phyloP scores from a whole-genome alignment of 2,329 filamentous ascomycete species.

The Colletotrichum sansevieriae region DNA sequence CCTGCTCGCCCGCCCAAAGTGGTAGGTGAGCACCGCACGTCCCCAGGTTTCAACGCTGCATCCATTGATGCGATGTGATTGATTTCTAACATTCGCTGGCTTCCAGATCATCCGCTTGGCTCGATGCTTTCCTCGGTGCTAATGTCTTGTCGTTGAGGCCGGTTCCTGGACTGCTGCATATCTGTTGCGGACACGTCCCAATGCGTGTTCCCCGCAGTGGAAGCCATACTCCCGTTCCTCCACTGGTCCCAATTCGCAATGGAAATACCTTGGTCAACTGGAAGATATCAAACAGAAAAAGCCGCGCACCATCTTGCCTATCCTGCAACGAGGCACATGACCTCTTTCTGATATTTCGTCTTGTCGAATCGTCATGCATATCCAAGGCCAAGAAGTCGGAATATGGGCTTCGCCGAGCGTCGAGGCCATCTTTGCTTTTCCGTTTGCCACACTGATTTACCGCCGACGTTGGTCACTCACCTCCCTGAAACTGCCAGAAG shows the following conservation, averaged over 20 bases:
- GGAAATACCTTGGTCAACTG: not conserved
- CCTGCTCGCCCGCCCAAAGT: slow-evolving; percentile 15
- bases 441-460: slow-evolving; percentile 2
- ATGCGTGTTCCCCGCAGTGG: not conserved
- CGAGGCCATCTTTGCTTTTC: slow-evolving; percentile 22
- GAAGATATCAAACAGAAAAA: slow-evolving; percentile 19
- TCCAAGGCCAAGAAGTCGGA: slow-evolving; percentile 13
- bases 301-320: slow-evolving; percentile 7
- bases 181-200: slow-evolving; percentile 16
- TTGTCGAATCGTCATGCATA: slow-evolving; percentile 20
- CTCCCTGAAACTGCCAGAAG: slow-evolving; percentile 19
- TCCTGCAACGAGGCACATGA: slow-evolving; percentile 33
- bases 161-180: slow-evolving; percentile 10
- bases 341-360: not conserved
- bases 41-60: not conserved
- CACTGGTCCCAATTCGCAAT: not conserved
- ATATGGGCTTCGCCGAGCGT: slow-evolving; percentile 16
- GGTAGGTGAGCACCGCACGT: slow-evolving; percentile 37
- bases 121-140: not conserved
- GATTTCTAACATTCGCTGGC: slow-evolving; percentile 5
- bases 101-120: slow-evolving; percentile 11
- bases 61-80: not conserved
- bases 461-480: slow-evolving; percentile 5
- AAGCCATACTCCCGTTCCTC: not conserved
- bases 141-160: not conserved